Conservation (phyloP, 2,329 filamentous ascomycete species). For the Aspergillus neotritici region DNA sequence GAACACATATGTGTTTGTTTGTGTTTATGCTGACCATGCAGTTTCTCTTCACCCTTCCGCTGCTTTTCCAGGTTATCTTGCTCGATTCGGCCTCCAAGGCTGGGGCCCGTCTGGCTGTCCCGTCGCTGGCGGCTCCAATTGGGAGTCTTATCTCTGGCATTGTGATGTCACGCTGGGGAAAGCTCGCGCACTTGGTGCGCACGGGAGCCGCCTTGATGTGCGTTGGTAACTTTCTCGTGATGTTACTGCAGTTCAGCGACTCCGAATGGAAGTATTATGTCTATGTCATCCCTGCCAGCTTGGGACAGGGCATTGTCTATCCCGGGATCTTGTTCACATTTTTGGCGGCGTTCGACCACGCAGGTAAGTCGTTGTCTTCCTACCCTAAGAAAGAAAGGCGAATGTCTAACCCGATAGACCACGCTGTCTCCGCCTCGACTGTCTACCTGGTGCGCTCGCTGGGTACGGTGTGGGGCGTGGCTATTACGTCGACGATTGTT, state of each 20-base stretch:
- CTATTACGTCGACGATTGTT: conserved; percentile 56
- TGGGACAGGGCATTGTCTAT: conserved; percentile 45
- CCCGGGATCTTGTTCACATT: conserved; percentile 54
- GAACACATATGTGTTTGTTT: neutral
- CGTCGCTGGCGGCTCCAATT: conserved; percentile 42
- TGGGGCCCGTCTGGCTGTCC: conserved; percentile 41
- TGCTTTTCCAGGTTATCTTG: conserved; percentile 41
- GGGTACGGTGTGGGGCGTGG: conserved; percentile 60
- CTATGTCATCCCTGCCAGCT: conserved; percentile 43
- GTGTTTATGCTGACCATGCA: conserved; percentile 8
- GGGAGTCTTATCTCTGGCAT: conserved; percentile 42
- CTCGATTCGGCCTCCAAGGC: conserved; percentile 42
- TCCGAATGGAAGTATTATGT: conserved; percentile 42
- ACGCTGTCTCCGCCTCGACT: conserved; percentile 58
- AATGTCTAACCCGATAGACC: conserved; percentile 40
- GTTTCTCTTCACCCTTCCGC: conserved; percentile 46
- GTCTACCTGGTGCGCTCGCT: conserved; percentile 60
- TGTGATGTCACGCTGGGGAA: conserved; percentile 46
- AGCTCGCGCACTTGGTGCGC: conserved; percentile 38
- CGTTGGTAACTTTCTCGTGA: conserved; percentile 39
- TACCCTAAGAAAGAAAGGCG: neutral
- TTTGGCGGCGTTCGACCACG: conserved; percentile 57
- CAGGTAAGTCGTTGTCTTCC: conserved; percentile 38
- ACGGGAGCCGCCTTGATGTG: conserved; percentile 41
- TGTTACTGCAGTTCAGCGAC: conserved; percentile 39